Conservation (phyloP, 176 grass and related monocot species). For the Areca catechu region DNA sequence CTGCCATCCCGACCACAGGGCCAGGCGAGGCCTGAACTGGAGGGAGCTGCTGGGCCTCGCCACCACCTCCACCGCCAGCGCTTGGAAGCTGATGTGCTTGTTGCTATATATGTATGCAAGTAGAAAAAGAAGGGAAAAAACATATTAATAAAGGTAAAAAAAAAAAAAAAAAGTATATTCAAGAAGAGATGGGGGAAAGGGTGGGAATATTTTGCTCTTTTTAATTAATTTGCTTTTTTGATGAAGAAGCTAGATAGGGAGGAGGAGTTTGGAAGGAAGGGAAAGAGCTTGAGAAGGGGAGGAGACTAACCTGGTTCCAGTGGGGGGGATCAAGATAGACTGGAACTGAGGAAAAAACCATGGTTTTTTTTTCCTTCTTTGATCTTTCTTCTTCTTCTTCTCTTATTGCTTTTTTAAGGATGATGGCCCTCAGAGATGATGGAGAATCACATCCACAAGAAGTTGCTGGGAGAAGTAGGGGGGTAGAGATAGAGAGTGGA, state of each 20-base stretch:
- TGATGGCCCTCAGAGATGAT: conserved; percentile 9
- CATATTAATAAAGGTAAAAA: conserved; percentile 5
- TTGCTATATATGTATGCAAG: conserved; percentile 37
- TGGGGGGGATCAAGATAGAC: conserved; percentile 79
- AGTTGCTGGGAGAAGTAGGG: not conserved
- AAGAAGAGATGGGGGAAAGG: conserved; percentile 33
- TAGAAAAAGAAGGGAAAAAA: not conserved
- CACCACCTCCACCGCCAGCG: conserved; percentile 15
- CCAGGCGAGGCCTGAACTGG: conserved; percentile 13
- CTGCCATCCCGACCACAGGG: conserved; percentile 12
- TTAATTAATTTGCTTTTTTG: conserved; percentile 24
- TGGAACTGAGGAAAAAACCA: conserved; percentile 92
- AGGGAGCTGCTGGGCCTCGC: conserved; percentile 30
- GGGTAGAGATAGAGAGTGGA: conserved; percentile 6
- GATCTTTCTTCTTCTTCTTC: conserved; percentile 16
- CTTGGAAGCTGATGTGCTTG: conserved; percentile 48
- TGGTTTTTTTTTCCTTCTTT: conserved; percentile 19
- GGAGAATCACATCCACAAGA: conserved; percentile 18
- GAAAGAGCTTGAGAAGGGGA: conserved; percentile 4
- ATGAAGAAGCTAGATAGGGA: conserved; percentile 10
- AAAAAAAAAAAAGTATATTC: conserved; percentile 64
- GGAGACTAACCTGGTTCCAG: conserved; percentile 79
- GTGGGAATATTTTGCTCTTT: conserved; percentile 9
- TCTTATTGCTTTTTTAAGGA: conserved; percentile 1
- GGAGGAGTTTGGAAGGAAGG: not conserved